Percentiles rank a stretch among this genome's conserved stretches.
phyloP scores from a whole-genome alignment of 805 yeast species.

The Kodamaea sagamina region DNA sequence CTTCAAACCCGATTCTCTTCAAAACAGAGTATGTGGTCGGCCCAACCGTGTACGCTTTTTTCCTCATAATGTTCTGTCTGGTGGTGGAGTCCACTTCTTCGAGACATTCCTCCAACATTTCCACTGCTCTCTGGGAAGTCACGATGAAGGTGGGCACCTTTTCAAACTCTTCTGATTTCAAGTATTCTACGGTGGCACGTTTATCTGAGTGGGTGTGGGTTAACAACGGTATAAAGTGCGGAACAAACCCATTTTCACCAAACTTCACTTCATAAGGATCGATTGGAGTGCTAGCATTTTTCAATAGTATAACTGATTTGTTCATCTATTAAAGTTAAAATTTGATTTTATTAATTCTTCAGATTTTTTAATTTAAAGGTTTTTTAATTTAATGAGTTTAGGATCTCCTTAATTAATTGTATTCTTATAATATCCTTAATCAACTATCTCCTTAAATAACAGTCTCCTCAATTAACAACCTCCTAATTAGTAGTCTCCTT shows the following conservation, averaged over 20 bases:
- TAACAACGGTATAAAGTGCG: conserved; percentile 72
- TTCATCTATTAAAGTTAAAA: conserved; percentile 4
- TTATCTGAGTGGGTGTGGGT: conserved; percentile 61
- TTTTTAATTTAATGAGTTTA: not conserved
- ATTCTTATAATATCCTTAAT: too few relatives aligned
- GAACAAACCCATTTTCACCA: conserved; percentile 33
- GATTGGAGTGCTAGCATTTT: conserved; percentile 66
- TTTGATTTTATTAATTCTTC: not conserved
- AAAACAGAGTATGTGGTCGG: conserved; percentile 78
- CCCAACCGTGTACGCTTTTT: conserved; percentile 83
- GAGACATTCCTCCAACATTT: conserved; percentile 58
- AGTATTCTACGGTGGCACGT: conserved; percentile 41
- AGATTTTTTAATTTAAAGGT: not conserved
- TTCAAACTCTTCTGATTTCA: conserved; percentile 45
- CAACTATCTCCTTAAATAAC: too few relatives aligned
- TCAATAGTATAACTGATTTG: conserved; percentile 51
- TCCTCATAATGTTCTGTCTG: conserved; percentile 36
- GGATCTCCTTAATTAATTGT: too few relatives aligned
- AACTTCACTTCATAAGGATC: conserved; percentile 65
- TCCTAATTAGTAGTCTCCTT: too few relatives aligned
- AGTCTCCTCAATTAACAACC: too few relatives aligned
- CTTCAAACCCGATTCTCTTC: conserved; percentile 59
- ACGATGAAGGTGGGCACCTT: conserved; percentile 60
- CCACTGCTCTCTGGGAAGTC: conserved; percentile 92
- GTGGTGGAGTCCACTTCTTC: conserved; percentile 21